phyloP scores from a whole-genome alignment of 2,329 filamentous ascomycete species.

The Beauveria australis region DNA sequence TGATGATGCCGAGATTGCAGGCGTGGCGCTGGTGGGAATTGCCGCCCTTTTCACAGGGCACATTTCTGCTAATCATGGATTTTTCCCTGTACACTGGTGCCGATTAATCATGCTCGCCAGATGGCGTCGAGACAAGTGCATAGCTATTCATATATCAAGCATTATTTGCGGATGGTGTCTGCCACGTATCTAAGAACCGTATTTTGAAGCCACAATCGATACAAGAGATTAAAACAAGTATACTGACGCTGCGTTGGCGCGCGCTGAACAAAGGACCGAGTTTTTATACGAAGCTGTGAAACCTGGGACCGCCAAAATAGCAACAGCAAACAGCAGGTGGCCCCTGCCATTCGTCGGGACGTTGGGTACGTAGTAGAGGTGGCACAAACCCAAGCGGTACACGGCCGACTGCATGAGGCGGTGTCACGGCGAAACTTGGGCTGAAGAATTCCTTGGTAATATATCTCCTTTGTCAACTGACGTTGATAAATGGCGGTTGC shows the following conservation, averaged over 20 bases:
- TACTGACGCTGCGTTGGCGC: no score
- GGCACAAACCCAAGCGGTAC: neutral
- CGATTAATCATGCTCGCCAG: neutral
- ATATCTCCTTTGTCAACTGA: neutral
- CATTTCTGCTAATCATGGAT: neutral
- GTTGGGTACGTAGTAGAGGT: neutral
- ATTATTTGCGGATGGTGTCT: neutral
- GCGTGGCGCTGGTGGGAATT: neutral
- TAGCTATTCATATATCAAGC: neutral
- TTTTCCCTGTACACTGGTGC: neutral
- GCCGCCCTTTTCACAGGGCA: neutral
- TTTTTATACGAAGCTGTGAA: neutral
- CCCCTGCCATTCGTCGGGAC: conserved; percentile 2
- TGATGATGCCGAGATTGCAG: neutral
- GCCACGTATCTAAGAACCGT: neutral
- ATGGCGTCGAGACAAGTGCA: neutral
- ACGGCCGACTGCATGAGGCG: neutral
- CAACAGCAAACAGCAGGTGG: conserved; percentile 7
- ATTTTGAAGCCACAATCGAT: neutral
- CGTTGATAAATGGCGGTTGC: conserved; percentile 1
- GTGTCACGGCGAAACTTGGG: neutral
- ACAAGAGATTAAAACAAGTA: neutral
- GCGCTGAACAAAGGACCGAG: neutral
- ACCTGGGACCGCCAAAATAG: conserved; percentile 7
- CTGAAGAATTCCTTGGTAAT: neutral